Evolutionary conservation across 2,329 filamentous ascomycete species (phyloP).

Genomic region (Epichloe baconii): DNA sequence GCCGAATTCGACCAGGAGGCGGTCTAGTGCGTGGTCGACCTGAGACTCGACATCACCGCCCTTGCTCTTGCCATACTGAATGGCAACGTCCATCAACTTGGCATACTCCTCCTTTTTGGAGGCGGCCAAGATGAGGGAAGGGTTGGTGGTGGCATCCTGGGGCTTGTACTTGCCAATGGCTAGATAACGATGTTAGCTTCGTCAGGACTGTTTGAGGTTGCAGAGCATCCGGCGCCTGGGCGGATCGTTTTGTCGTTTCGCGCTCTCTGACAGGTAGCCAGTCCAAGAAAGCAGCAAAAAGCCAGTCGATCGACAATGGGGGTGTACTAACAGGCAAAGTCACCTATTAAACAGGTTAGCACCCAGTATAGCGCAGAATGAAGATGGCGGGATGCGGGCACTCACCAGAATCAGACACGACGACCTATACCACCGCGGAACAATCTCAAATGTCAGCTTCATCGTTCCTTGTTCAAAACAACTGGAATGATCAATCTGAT

Average conservation of each 20-base stretch:
- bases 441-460: conserved; percentile 13
- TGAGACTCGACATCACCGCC: conserved; percentile 60
- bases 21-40: conserved; percentile 83
- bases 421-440: conserved; percentile 44
- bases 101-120: conserved; percentile 99
- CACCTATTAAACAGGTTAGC: conserved; percentile 37
- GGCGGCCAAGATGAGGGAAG: conserved; percentile 92
- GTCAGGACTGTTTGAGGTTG: background rate
- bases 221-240: background rate
- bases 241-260: too few relatives aligned
- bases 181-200: conserved; percentile 28
- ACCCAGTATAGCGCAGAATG: conserved; percentile 5
- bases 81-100: conserved; percentile 74
- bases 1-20: conserved; percentile 93
- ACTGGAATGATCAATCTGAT: background rate
- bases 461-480: background rate
- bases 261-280: background rate
- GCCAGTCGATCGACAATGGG: background rate
- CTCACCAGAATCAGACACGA: conserved; percentile 94
- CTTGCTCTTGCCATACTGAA: conserved; percentile 72
- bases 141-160: conserved; percentile 99
- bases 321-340: conserved; percentile 58
- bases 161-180: conserved; percentile 99
- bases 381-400: conserved; percentile 18
- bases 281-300: background rate